Evolutionary conservation across 1,284 basidiomycete species (phyloP).

Genomic region (Porogramme epimiltina): DNA sequence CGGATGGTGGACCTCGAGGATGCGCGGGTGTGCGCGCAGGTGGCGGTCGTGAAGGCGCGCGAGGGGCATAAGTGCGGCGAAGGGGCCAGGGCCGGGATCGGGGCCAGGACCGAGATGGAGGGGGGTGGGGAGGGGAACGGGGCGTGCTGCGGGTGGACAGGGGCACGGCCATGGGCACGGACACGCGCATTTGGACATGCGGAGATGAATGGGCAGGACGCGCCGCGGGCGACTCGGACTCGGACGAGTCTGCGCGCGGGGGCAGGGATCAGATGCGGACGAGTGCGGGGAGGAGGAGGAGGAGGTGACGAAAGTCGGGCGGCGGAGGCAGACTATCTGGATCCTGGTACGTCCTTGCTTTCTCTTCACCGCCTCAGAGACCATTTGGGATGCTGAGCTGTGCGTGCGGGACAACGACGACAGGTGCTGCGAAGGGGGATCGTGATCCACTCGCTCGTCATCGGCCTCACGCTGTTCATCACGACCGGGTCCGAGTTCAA

Average conservation of each 20-base stretch:
- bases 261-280: constrained; percentile 8
- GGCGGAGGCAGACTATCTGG: constrained; percentile 61
- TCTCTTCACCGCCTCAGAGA: too few relatives aligned
- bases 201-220: constrained; percentile 24
- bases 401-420: too few relatives aligned
- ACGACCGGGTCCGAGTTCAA: constrained; percentile 70
- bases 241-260: background rate
- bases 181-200: constrained; percentile 31
- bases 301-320: constrained; percentile 41
- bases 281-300: constrained; percentile 23
- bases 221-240: constrained; percentile 13
- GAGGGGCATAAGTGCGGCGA: too few relatives aligned
- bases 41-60: too few relatives aligned
- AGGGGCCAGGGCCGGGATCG: too few relatives aligned
- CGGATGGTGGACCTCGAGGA: too few relatives aligned
- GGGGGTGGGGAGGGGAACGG: too few relatives aligned
- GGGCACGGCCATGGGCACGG: constrained; percentile 19
- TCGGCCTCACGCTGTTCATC: constrained; percentile 72
- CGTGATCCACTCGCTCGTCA: constrained; percentile 82
- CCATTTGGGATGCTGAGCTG: too few relatives aligned
- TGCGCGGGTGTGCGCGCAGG: too few relatives aligned
- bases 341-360: constrained; percentile 52
- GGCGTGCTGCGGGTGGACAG: too few relatives aligned
- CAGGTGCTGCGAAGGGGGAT: constrained; percentile 78
- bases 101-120: too few relatives aligned